These are phyloP conservation scores for Pseudogymnoascus verrucosus DNA, from an alignment of 2,329 filamentous ascomycete genomes.

Conservation along the genomic window DNA sequence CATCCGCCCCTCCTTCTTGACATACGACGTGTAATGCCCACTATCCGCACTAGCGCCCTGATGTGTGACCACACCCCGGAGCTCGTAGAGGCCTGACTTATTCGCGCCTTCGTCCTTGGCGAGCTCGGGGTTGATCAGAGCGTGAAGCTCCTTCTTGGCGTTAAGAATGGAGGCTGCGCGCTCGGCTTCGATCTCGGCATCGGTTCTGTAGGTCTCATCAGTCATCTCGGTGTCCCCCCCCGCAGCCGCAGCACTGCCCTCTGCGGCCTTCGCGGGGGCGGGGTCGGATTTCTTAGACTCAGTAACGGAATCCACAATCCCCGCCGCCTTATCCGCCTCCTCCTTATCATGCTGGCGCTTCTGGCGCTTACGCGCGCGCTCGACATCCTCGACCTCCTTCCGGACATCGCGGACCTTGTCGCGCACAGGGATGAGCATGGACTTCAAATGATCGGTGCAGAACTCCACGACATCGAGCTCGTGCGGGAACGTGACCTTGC, in stretches of 20 bases:
- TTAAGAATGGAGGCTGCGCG: slow-evolving; percentile 63
- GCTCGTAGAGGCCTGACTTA: slow-evolving; percentile 90
- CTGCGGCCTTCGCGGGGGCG: slow-evolving; percentile 32
- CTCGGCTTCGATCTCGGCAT: slow-evolving; percentile 86
- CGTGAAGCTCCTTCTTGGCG: slow-evolving; percentile 81
- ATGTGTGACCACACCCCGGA: slow-evolving; percentile 89
- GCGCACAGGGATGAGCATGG: slow-evolving; percentile 78
- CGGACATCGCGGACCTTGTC: slow-evolving; percentile 93
- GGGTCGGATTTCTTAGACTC: slow-evolving; percentile 42
- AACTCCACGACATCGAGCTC: slow-evolving; percentile 93
- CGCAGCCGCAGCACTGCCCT: slow-evolving; percentile 32
- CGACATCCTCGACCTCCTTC: slow-evolving; percentile 90
- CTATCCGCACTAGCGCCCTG: slow-evolving; percentile 95
- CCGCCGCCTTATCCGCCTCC: slow-evolving; percentile 40
- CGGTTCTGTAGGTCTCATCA: slow-evolving; percentile 65
- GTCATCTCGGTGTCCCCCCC: slow-evolving; percentile 67
- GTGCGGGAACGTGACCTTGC: slow-evolving; percentile 91
- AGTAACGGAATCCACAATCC: slow-evolving; percentile 35
- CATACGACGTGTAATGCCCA: slow-evolving; percentile 94
- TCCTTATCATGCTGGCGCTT: slow-evolving; percentile 54
- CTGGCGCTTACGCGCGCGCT: slow-evolving; percentile 84
- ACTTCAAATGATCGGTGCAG: slow-evolving; percentile 82
- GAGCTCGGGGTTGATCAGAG: slow-evolving; percentile 67
- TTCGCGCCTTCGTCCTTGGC: slow-evolving; percentile 75
- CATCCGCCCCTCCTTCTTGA: slow-evolving; percentile 76